These are phyloP conservation scores for Verbascum thapsus DNA, from an alignment of 257 asterid genomes.

Conservation along the genomic window DNA sequence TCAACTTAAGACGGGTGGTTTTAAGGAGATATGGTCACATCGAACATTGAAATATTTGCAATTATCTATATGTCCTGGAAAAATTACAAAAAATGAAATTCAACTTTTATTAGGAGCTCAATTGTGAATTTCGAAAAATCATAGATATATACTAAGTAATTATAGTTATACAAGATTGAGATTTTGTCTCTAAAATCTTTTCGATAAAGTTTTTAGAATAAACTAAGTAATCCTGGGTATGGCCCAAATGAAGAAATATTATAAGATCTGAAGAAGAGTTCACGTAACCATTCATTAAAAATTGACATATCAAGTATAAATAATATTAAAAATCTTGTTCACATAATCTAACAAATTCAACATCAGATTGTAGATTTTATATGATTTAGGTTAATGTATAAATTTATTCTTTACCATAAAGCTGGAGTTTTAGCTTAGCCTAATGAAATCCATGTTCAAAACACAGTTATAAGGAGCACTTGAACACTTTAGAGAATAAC, in stretches of 20 bases:
- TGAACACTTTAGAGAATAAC: no score
- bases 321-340: conserved; percentile 12
- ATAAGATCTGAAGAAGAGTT: neutral
- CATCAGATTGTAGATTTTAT: conserved; percentile 19
- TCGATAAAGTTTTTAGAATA: no score
- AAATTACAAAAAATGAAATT: no score
- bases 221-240: conserved; percentile 1
- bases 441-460: neutral
- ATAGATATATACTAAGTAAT: neutral
- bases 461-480: no score
- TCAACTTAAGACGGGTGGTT: neutral
- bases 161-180: no score
- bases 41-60: no score
- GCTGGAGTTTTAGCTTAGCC: neutral
- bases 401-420: no score
- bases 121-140: no score
- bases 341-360: conserved; percentile 25
- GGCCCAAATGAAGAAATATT: conserved; percentile 27
- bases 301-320: neutral
- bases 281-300: conserved; percentile 17
- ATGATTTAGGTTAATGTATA: neutral
- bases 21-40: no score
- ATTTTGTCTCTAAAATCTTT: no score
- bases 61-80: no score
- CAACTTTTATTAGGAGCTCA: no score